These are phyloP conservation scores for Vitis rupestris DNA, from an alignment of 164 flowering plant genomes.

Conservation along the genomic window DNA sequence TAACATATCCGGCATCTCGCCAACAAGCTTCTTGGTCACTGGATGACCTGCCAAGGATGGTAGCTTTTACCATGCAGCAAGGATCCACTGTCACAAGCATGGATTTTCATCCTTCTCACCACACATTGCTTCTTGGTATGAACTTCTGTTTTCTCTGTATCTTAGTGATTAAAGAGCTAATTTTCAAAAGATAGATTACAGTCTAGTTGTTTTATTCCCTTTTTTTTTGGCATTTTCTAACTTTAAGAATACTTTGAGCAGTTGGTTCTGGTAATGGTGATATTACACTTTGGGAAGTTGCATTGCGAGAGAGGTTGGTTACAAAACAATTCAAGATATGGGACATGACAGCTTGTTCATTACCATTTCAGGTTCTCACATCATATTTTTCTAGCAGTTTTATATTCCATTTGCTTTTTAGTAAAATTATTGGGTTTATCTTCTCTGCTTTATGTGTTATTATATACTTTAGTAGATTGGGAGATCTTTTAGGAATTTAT, in stretches of 20 bases:
- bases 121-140: constrained; percentile 74
- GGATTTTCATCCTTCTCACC: constrained; percentile 91
- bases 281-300: constrained; percentile 72
- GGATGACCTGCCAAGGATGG: constrained; percentile 80
- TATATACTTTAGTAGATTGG: background rate
- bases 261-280: constrained; percentile 81
- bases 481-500: background rate
- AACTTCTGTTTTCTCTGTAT: background rate
- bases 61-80: constrained; percentile 64
- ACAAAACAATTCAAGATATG: constrained; percentile 74
- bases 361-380: constrained; percentile 58
- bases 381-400: background rate
- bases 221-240: constrained; percentile 2
- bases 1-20: constrained; percentile 59
- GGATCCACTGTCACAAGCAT: constrained; percentile 82
- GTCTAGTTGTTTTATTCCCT: background rate
- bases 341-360: constrained; percentile 50
- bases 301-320: constrained; percentile 60
- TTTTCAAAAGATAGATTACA: background rate
- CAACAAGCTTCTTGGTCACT: constrained; percentile 64
- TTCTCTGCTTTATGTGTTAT: background rate
- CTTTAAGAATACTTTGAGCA: constrained; percentile 20
- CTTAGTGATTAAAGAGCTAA: background rate
- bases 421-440: background rate
- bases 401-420: background rate